Conservation (phyloP, 176 grass and related monocot species). For the Coix lacrymajobi region DNA sequence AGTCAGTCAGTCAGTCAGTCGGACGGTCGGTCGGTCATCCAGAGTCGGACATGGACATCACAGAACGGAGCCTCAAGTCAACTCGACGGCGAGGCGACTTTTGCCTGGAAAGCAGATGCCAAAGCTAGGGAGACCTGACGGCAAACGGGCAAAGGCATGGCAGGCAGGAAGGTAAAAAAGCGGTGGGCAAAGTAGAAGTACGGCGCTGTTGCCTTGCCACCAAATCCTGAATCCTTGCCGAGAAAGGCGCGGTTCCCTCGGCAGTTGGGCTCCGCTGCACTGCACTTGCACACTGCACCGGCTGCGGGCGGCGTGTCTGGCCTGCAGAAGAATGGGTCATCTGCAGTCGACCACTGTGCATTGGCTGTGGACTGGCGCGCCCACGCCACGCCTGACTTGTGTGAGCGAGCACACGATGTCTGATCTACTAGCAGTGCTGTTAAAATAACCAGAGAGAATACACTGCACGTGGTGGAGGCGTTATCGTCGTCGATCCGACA, state of each 20-base stretch:
- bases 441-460: too few relatives aligned
- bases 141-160: background rate
- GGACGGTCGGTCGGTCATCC: background rate
- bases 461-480: too few relatives aligned
- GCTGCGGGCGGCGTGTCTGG: background rate
- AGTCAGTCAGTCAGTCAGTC: background rate
- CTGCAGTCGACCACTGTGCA: background rate
- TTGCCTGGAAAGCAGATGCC: conserved; percentile 21
- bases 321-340: background rate
- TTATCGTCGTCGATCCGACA: too few relatives aligned
- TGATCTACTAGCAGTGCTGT: too few relatives aligned
- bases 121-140: background rate
- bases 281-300: background rate
- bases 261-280: too few relatives aligned
- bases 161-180: background rate
- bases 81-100: background rate
- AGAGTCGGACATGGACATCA: background rate
- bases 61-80: conserved; percentile 12
- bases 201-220: too few relatives aligned
- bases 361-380: background rate
- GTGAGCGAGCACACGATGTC: too few relatives aligned
- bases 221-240: too few relatives aligned
- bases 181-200: too few relatives aligned
- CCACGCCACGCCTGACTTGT: too few relatives aligned
- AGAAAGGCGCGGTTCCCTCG: too few relatives aligned